Evolutionary conservation across 2,329 filamentous ascomycete species (phyloP).

Genomic region (Calycina herbarum): DNA sequence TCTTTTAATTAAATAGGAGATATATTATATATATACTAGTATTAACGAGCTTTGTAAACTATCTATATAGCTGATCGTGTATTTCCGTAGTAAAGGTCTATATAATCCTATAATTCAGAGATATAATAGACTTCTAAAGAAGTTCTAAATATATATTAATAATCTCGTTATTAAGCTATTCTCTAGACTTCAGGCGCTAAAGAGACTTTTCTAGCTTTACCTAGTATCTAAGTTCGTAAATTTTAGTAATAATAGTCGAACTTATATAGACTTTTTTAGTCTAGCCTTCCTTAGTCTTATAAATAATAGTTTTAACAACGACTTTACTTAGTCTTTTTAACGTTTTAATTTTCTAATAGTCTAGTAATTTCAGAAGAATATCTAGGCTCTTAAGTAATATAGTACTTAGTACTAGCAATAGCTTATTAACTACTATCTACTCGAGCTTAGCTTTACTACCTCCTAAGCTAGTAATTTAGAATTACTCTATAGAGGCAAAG

Average conservation of each 20-base stretch:
- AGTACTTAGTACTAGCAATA: not conserved
- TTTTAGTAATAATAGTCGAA: conserved; percentile 8
- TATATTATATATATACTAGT: conserved; percentile 23
- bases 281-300: too few relatives aligned
- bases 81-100: not conserved
- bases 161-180: conserved; percentile 21
- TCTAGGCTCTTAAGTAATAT: conserved; percentile 7
- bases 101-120: not conserved
- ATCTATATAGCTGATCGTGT: conserved; percentile 7
- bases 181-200: conserved; percentile 19
- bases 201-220: conserved; percentile 18
- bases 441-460: conserved; percentile 6
- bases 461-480: conserved; percentile 9
- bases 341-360: conserved; percentile 17
- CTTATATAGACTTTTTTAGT: not conserved
- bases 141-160: conserved; percentile 25
- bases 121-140: conserved; percentile 16
- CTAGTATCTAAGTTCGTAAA: conserved; percentile 14
- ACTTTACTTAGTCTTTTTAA: conserved; percentile 22
- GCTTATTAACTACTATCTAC: not conserved
- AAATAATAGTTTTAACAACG: conserved; percentile 4
- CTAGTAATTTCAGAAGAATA: conserved; percentile 13
- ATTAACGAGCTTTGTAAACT: conserved; percentile 12
- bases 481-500: conserved; percentile 8
- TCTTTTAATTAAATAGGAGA: conserved; percentile 15